Evolutionary conservation across 192 early-diverging fungal genomes (phyloP).

Genomic region (Gigaspora rosea): DNA sequence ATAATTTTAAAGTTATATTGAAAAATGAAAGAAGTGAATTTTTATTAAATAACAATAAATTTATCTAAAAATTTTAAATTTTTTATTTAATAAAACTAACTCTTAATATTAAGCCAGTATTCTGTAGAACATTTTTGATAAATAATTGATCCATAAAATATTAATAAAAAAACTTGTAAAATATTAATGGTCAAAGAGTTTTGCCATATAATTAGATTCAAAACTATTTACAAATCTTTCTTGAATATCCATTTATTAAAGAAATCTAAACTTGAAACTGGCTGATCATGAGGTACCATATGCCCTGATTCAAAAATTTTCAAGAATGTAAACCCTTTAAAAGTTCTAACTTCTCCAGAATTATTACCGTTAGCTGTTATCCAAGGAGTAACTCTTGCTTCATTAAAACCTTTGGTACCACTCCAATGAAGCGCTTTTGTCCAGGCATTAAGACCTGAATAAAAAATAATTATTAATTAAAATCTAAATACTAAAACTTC

Average conservation of each 20-base stretch:
- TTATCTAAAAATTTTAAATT: too few species aligned
- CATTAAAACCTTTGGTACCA: constrained; percentile 69
- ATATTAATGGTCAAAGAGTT: too few species aligned
- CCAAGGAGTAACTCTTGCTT: constrained; percentile 74
- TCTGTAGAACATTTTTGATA: too few species aligned
- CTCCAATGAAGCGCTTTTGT: constrained; percentile 81
- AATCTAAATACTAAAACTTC: too few species aligned
- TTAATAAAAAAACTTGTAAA: too few species aligned
- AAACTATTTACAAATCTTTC: not conserved
- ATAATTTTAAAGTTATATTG: too few species aligned
- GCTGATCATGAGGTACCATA: constrained; percentile 95
- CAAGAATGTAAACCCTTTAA: constrained; percentile 81
- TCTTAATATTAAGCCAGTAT: too few species aligned
- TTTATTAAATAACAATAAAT: too few species aligned
- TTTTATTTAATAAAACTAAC: too few species aligned
- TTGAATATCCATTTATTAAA: constrained; percentile 79
- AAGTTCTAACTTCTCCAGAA: constrained; percentile 69
- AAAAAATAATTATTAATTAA: not conserved
- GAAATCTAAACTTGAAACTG: constrained; percentile 78
- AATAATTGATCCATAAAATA: too few species aligned
- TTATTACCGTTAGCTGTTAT: constrained; percentile 50
- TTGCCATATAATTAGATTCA: too few species aligned
- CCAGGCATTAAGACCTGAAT: constrained; percentile 90
- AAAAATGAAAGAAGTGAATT: too few species aligned
- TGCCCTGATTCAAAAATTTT: constrained; percentile 86